phyloP scores from a whole-genome alignment of 345 rosid genomes.

The Eucalyptus marginata region DNA sequence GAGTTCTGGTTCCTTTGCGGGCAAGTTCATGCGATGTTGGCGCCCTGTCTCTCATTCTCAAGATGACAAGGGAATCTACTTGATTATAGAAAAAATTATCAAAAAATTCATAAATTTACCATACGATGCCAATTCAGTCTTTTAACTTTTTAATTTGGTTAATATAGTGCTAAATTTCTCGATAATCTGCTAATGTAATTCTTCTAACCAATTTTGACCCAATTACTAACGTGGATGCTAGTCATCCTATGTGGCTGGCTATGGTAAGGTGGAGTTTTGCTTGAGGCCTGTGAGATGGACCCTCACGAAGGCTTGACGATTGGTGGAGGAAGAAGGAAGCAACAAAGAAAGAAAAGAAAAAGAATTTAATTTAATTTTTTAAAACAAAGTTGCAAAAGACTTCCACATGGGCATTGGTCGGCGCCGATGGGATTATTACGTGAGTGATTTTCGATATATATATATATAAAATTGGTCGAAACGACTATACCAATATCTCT shows the following conservation, averaged over 20 bases:
- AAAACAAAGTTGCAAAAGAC: neutral
- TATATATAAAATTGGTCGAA: no score
- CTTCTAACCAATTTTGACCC: fast-evolving
- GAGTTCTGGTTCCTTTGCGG: neutral
- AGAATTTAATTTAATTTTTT: no score
- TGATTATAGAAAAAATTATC: neutral
- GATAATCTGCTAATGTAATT: no score
- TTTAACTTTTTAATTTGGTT: no score
- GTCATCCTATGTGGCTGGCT: fast-evolving
- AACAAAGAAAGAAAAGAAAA: neutral
- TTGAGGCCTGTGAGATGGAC: fast-evolving
- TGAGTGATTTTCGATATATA: neutral
- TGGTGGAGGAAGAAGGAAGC: neutral
- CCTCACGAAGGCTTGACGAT: fast-evolving
- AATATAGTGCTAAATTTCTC: neutral
- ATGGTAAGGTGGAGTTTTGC: no score
- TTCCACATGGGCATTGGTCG: fast-evolving
- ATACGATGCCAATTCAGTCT: fast-evolving
- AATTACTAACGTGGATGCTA: fast-evolving
- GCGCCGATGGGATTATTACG: fast-evolving
- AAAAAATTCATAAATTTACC: no score
- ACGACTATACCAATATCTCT: fast-evolving
- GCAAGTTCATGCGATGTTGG: neutral
- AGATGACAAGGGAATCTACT: neutral
- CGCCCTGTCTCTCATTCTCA: neutral